Base-by-base conservation (phyloP, 129 eudicot genomes). In the Chrysanthemum makinoi region DNA sequence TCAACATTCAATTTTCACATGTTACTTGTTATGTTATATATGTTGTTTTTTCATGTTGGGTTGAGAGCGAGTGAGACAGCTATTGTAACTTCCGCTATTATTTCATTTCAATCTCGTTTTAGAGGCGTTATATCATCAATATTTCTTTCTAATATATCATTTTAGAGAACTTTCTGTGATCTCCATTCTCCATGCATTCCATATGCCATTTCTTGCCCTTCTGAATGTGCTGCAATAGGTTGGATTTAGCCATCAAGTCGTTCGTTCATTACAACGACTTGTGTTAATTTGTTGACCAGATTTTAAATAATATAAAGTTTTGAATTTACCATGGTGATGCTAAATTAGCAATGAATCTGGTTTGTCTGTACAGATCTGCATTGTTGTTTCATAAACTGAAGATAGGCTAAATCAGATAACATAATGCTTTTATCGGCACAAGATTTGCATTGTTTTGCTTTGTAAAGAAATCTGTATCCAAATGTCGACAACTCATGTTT, bases 71-170 rank as follows among this genome's bases (percentile, higher is more conserved):
- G 78, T 35, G 44, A 83, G 76, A 72, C 70, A 61, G 59, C 63
- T 78, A 68, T 80, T 77, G 77, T 81, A 65, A 72, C 64, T 78
- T 78, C 59, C 69, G 70, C 64, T 60, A 69, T 83, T 77, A 78
- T 66, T 78, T 61, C 43, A 51, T 72, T 79, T 72, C 62, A 51
- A 48, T 67, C 43, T 53, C 67, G 60, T 39, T 65, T 72, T 58
- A 57, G 60, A 77, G 18, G 62, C 72, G 6, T 4, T 52, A 33
- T 68, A 26, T 68, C 48, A 68, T 3, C 16, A 60, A 30, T 59
- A 60, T 47, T 58, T 48, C 24, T 0, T 22, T 22, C 24, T 22
- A 22, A 22, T 20, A 20, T 20, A 20, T 20, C 20, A 56, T 56
- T 26, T 15, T 53, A 53, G 48, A 51, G 26, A 56, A 30, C 35